A percentile compares a stretch with the other conserved stretches of the same genome.
Evolutionary conservation across 805 yeast species (phyloP).

Genomic region (Candida anglica): DNA sequence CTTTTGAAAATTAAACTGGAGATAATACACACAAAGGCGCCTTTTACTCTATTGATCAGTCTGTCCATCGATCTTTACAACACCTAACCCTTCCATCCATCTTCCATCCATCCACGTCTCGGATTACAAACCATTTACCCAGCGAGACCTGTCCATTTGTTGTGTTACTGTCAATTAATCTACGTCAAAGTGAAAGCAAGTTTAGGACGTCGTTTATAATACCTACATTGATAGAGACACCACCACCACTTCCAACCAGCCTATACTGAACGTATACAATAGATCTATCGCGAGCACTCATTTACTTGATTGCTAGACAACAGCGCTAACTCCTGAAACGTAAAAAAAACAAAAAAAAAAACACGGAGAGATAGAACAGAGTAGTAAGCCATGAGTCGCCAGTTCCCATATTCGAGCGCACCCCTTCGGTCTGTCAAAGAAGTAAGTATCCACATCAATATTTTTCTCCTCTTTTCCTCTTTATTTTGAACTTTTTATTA

Average conservation of each 20-base stretch:
- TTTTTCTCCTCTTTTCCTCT: conserved; percentile 1
- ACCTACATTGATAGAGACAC: conserved; percentile 3
- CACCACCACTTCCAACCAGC: conserved; percentile 5
- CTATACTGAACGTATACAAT: conserved; percentile 6
- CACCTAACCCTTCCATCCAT: too few species aligned
- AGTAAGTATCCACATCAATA: conserved; percentile 42
- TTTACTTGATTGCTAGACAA: conserved; percentile 24
- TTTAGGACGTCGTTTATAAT: background rate
- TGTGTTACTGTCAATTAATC: too few species aligned
- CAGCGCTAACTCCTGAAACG: conserved; percentile 1
- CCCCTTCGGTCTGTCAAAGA: conserved; percentile 97
- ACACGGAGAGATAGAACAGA: too few species aligned
- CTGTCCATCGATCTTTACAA: too few species aligned
- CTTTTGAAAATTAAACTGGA: too few species aligned
- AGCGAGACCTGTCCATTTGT: too few species aligned
- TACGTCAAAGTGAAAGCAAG: too few species aligned
- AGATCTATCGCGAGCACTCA: conserved; percentile 19
- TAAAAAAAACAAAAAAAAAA: conserved; percentile 8
- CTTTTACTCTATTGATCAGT: too few species aligned
- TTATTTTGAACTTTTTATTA: background rate
- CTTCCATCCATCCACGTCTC: too few species aligned
- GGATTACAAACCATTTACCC: too few species aligned
- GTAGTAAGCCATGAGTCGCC: conserved; percentile 51
- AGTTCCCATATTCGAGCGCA: conserved; percentile 93
- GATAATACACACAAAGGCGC: too few species aligned